A percentile compares a stretch with the other conserved stretches of the same genome.
Conservation (phyloP, 148 eudicot genomes). For the Fagopyrum tataricum region DNA sequence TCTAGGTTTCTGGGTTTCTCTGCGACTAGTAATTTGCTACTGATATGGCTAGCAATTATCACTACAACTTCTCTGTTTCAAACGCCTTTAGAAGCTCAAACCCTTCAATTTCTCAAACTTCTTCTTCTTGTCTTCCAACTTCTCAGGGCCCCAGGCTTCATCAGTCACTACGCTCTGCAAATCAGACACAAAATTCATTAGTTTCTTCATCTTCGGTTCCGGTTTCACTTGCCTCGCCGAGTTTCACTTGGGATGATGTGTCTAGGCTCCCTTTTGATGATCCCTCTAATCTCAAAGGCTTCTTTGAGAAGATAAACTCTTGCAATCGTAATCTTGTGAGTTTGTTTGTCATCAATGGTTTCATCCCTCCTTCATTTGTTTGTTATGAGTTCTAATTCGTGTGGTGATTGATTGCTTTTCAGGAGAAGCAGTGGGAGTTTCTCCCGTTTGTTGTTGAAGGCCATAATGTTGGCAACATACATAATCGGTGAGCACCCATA, state of each 20-base stretch:
- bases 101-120: background rate
- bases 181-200: constrained; percentile 1
- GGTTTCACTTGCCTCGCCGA: background rate
- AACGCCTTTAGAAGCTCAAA: constrained; percentile 3
- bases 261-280: constrained; percentile 27
- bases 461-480: constrained; percentile 66
- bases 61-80: constrained; percentile 2
- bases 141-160: constrained; percentile 1
- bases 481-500: constrained; percentile 37
- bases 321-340: constrained; percentile 67
- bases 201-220: background rate
- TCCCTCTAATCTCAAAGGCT: constrained; percentile 46
- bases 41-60: constrained; percentile 12
- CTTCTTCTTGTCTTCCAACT: background rate
- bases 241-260: constrained; percentile 77
- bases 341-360: background rate
- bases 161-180: background rate
- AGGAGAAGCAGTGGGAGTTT: constrained; percentile 66
- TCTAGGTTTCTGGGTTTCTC: background rate
- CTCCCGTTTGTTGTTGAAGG: constrained; percentile 59
- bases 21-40: background rate
- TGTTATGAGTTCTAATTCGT: background rate
- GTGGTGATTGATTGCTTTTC: constrained; percentile 11
- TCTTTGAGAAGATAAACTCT: constrained; percentile 42
- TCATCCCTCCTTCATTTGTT: background rate